Conservation (phyloP, 140 eudicot species). For the Stevia rebaudiana region DNA sequence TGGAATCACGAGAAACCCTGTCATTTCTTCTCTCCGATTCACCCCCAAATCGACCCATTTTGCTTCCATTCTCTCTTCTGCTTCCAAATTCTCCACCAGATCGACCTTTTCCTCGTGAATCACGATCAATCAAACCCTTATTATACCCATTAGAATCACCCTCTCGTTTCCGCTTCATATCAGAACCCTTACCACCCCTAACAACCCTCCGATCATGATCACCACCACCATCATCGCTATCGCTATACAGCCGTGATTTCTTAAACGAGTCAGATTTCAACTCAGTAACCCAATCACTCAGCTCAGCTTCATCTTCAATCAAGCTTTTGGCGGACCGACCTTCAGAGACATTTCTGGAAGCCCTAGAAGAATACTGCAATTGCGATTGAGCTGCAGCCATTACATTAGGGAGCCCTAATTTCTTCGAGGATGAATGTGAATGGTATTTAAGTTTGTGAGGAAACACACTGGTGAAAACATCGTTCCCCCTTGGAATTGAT, state of each 20-base stretch:
- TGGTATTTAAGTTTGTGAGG: constrained; percentile 61
- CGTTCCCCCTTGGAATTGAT: constrained; percentile 15
- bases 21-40: constrained; percentile 33
- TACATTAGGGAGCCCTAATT: constrained; percentile 15
- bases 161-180: constrained; percentile 35
- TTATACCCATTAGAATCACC: constrained; percentile 23
- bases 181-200: constrained; percentile 14
- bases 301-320: constrained; percentile 78
- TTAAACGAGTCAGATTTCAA: constrained; percentile 51
- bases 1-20: constrained; percentile 13
- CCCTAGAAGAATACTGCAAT: constrained; percentile 28
- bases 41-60: constrained; percentile 21
- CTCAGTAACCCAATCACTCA: constrained; percentile 82
- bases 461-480: constrained; percentile 44
- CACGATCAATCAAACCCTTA: not conserved
- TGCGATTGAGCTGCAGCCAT: not conserved
- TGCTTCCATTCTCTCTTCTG: constrained; percentile 6
- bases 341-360: constrained; percentile 24
- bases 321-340: constrained; percentile 47
- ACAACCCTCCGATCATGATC: constrained; percentile 29
- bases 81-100: constrained; percentile 16
- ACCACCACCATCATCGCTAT: constrained; percentile 25
- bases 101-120: constrained; percentile 18
- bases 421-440: constrained; percentile 18
- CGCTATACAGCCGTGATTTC: constrained; percentile 37